These are phyloP conservation scores for Kalmusia sp. DNA, from an alignment of 2,329 filamentous ascomycete genomes.

Conservation along the genomic window DNA sequence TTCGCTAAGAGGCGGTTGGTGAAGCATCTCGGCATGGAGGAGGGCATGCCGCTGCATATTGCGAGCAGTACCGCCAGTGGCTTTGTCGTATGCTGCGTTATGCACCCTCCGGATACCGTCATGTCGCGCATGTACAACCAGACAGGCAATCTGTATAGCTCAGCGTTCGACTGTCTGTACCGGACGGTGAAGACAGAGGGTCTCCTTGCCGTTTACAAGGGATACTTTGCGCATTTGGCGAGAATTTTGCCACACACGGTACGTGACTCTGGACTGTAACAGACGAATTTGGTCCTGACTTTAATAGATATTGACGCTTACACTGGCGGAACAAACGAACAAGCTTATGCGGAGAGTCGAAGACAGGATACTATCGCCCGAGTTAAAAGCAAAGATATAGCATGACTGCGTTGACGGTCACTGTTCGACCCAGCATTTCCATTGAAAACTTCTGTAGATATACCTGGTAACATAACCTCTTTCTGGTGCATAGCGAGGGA, in stretches of 20 bases:
- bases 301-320: constrained; percentile 79
- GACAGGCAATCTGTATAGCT: constrained; percentile 93
- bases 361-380: constrained; percentile 59
- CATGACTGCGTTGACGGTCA: not conserved
- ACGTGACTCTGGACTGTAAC: constrained; percentile 28
- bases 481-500: constrained; percentile 17
- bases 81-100: constrained; percentile 95
- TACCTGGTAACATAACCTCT: constrained; percentile 11
- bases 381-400: constrained; percentile 56
- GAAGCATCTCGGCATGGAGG: constrained; percentile 84
- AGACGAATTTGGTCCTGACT: constrained; percentile 21
- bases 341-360: constrained; percentile 87
- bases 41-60: constrained; percentile 87
- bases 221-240: constrained; percentile 92
- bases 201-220: constrained; percentile 93
- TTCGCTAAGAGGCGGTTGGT: constrained; percentile 89
- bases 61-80: constrained; percentile 88
- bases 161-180: constrained; percentile 88
- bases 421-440: not conserved
- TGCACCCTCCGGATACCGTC: constrained; percentile 99
- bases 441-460: constrained; percentile 9
- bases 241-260: constrained; percentile 92
- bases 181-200: constrained; percentile 94
- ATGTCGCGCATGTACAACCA: constrained; percentile 99
- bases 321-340: constrained; percentile 94